Percentiles rank a stretch among this genome's conserved stretches.
Evolutionary conservation across 2,329 filamentous ascomycete genomes (phyloP).

Genomic region (Colletotrichum phormii): DNA sequence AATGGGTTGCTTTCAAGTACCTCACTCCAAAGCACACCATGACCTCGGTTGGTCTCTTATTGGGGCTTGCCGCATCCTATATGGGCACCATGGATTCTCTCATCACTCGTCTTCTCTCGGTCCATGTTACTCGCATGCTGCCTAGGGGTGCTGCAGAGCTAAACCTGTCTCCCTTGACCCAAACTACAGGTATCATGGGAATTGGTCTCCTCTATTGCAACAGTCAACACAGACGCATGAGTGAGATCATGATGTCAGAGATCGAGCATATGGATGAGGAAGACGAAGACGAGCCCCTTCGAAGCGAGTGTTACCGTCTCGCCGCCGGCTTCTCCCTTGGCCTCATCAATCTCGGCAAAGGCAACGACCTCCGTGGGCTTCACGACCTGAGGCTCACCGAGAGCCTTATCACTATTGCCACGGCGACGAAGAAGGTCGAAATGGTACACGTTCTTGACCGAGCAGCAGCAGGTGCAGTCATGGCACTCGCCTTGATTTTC

Average conservation of each 20-base stretch:
- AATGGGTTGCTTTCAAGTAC: conserved; percentile 99
- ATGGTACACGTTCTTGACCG: conserved; percentile 93
- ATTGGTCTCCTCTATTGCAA: conserved; percentile 94
- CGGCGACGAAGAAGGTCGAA: conserved; percentile 90
- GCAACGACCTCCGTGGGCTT: conserved; percentile 86
- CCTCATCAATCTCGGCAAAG: conserved; percentile 94
- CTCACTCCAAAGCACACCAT: conserved; percentile 99
- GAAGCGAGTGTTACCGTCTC: conserved; percentile 95
- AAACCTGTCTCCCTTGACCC: conserved; percentile 91
- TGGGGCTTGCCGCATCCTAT: conserved; percentile 93
- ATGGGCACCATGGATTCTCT: conserved; percentile 97
- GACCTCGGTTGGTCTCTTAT: conserved; percentile 95
- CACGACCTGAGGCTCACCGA: conserved; percentile 96
- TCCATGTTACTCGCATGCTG: conserved; percentile 95
- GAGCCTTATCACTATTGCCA: conserved; percentile 85
- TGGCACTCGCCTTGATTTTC: conserved; percentile 91
- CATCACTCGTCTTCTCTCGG: conserved; percentile 91
- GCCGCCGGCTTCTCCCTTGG: conserved; percentile 94
- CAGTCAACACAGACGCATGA: conserved; percentile 98
- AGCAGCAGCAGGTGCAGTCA: conserved; percentile 90
- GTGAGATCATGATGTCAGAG: conserved; percentile 97
- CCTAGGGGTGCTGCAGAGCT: conserved; percentile 92
- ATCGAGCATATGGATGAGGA: conserved; percentile 86
- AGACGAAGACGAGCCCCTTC: conserved; percentile 85
- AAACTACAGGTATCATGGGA: conserved; percentile 97